These are phyloP conservation scores for Amoebophrya sp. DNA, from an alignment of 169 alveolate species.

Conservation along the genomic window DNA sequence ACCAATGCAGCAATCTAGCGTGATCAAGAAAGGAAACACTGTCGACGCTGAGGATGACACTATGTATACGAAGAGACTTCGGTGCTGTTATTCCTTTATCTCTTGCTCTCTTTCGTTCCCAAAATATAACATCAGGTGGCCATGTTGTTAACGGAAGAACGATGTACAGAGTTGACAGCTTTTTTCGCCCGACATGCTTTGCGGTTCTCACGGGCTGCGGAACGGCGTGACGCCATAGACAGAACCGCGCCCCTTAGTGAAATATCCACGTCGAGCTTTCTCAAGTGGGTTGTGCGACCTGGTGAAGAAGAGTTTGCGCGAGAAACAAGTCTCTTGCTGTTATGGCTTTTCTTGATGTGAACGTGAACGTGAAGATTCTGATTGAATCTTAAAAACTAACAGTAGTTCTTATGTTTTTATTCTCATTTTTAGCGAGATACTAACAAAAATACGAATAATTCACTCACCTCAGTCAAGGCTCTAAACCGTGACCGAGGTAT, in stretches of 20 bases:
- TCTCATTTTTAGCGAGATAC: too few relatives aligned
- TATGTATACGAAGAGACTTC: too few relatives aligned
- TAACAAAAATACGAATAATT: too few relatives aligned
- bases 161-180: not conserved
- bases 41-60: too few relatives aligned
- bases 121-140: not conserved
- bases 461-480: too few relatives aligned
- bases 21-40: too few relatives aligned
- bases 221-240: not conserved
- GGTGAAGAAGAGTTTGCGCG: constrained; percentile 23
- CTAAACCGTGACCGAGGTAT: constrained; percentile 18
- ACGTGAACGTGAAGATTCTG: too few relatives aligned
- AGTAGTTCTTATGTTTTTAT: too few relatives aligned
- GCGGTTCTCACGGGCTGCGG: constrained; percentile 13
- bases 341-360: too few relatives aligned
- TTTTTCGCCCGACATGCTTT: constrained; percentile 2
- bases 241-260: not conserved
- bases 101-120: not conserved
- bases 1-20: too few relatives aligned
- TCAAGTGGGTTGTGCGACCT: constrained; percentile 25
- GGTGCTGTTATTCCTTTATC: not conserved
- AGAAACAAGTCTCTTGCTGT: not conserved
- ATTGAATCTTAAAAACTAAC: too few relatives aligned
- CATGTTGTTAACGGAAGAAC: not conserved
- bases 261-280: not conserved